Percentiles rank a stretch among this genome's conserved stretches.
phyloP scores from a whole-genome alignment of 805 yeast species.

The Ogataea sp. region DNA sequence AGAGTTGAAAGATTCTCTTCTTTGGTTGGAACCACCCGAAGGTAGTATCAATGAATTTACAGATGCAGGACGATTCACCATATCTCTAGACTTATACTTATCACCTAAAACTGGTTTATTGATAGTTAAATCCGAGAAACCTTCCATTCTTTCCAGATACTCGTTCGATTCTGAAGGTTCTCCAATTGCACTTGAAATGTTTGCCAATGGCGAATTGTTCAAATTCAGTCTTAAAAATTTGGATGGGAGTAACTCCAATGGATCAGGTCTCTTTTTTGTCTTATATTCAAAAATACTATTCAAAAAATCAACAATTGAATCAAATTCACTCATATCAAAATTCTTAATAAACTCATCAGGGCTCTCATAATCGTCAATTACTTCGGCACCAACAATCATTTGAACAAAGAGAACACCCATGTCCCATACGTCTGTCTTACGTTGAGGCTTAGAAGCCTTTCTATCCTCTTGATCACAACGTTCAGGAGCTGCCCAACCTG shows the following conservation, averaged over 20 bases:
- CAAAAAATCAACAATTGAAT: constrained; percentile 62
- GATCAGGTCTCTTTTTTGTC: constrained; percentile 68
- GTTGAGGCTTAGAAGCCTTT: constrained; percentile 41
- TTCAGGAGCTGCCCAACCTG: constrained; percentile 82
- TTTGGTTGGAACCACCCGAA: constrained; percentile 1
- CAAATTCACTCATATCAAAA: constrained; percentile 24
- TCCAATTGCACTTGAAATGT: constrained; percentile 1
- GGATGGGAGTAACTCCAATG: constrained; percentile 77
- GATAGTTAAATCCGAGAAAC: constrained; percentile 32
- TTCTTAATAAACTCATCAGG: constrained; percentile 55
- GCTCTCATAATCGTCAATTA: constrained; percentile 43
- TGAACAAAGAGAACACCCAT: constrained; percentile 73
- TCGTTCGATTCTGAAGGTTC: neutral
- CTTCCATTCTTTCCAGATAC: constrained; percentile 19
- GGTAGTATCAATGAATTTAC: neutral
- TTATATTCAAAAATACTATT: constrained; percentile 55
- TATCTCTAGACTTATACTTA: too few relatives aligned
- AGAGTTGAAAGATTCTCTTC: constrained; percentile 17
- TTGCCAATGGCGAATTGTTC: constrained; percentile 22
- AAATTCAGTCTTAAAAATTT: constrained; percentile 74
- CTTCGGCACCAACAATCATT: constrained; percentile 52
- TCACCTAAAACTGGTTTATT: constrained; percentile 7
- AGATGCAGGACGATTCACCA: too few relatives aligned
- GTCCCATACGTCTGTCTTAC: constrained; percentile 92
- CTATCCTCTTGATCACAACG: constrained; percentile 21